Conservation (phyloP, 2,329 filamentous ascomycete species). For the Diaporthe humulicola region DNA sequence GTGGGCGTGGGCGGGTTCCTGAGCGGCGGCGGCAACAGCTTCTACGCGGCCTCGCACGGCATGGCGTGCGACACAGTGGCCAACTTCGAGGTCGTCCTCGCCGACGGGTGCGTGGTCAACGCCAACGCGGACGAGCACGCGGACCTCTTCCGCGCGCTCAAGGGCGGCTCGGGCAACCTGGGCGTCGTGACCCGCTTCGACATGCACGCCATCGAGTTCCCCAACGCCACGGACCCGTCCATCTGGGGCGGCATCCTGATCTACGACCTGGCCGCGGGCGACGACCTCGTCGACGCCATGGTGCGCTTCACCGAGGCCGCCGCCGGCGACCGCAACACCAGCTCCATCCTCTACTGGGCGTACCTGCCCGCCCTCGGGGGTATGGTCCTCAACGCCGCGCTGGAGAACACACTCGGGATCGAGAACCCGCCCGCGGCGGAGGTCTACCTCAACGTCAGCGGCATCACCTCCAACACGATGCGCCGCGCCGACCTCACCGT, state of each 20-base stretch:
- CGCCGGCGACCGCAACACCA: conserved; percentile 40
- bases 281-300: conserved; percentile 33
- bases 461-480: conserved; percentile 43
- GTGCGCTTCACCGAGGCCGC: conserved; percentile 28
- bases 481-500: conserved; percentile 42
- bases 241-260: conserved; percentile 33
- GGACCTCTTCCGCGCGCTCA: conserved; percentile 60
- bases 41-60: conserved; percentile 59
- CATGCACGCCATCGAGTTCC: conserved; percentile 40
- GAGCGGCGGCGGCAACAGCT: conserved; percentile 64
- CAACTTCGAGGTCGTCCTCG: conserved; percentile 62
- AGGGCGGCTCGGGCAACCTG: conserved; percentile 59
- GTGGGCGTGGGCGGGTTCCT: conserved; percentile 61
- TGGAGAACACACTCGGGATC: conserved; percentile 49
- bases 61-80: conserved; percentile 61
- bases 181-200: conserved; percentile 52
- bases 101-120: conserved; percentile 57
- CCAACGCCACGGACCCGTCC: conserved; percentile 17
- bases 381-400: conserved; percentile 49
- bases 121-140: conserved; percentile 52
- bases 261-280: conserved; percentile 25
- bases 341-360: conserved; percentile 47
- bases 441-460: conserved; percentile 55
- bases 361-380: conserved; percentile 49
- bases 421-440: conserved; percentile 48